Evolutionary conservation across 305 asterid genomes (phyloP).

Genomic region (Andrographis paniculata): DNA sequence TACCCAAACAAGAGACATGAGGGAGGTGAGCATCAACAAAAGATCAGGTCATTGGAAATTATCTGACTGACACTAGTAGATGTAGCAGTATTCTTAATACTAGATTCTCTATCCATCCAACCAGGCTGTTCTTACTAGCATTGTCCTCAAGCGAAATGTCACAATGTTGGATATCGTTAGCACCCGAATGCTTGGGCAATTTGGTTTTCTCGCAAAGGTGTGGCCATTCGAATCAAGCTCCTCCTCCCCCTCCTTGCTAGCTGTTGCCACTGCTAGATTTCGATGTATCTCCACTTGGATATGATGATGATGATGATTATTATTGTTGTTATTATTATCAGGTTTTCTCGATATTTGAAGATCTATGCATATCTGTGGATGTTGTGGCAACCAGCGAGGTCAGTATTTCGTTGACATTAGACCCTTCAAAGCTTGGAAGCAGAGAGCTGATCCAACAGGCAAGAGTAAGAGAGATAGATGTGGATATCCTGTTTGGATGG

Average conservation of each 20-base stretch:
- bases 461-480: slow-evolving; percentile 36
- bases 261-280: slow-evolving; percentile 5
- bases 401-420: slow-evolving; percentile 86
- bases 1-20: slow-evolving; percentile 82
- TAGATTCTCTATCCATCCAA: slow-evolving; percentile 14
- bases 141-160: slow-evolving; percentile 85
- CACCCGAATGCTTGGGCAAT: slow-evolving; percentile 96
- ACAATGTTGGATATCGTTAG: slow-evolving; percentile 95
- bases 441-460: slow-evolving; percentile 97
- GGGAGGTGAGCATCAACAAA: slow-evolving; percentile 38
- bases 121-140: slow-evolving; percentile 95
- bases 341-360: slow-evolving; percentile 89
- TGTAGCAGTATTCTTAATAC: too few relatives aligned
- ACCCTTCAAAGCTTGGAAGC: slow-evolving; percentile 96
- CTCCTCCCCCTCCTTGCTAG: slow-evolving; percentile 13
- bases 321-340: slow-evolving; percentile 19
- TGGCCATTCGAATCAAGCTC: slow-evolving; percentile 6
- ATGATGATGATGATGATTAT: slow-evolving; percentile 2
- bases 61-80: too few relatives aligned
- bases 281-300: slow-evolving; percentile 8
- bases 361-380: slow-evolving; percentile 90
- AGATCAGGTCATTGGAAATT: slow-evolving; percentile 5
- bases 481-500: too few relatives aligned
- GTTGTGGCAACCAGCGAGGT: slow-evolving; percentile 99
- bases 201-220: slow-evolving; percentile 96